Evolutionary conservation across 2,329 filamentous ascomycete species (phyloP).

Genomic region (Cryphonectria carpinicola): DNA sequence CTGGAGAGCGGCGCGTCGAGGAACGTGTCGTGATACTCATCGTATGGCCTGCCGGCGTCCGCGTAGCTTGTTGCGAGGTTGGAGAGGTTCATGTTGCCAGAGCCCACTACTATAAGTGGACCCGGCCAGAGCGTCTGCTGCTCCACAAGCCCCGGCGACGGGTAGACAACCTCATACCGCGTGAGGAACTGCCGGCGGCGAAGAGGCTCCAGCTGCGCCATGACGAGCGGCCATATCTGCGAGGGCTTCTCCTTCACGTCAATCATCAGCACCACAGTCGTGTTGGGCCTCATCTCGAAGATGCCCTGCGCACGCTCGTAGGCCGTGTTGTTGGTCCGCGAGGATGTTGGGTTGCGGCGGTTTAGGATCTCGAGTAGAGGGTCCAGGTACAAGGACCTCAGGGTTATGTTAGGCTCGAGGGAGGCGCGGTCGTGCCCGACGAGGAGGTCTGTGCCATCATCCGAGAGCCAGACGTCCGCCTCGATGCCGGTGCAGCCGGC

Average conservation of each 20-base stretch:
- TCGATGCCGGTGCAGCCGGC: conserved; percentile 67
- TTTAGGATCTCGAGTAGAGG: conserved; percentile 64
- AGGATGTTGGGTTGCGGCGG: conserved; percentile 46
- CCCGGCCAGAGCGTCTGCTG: conserved; percentile 48
- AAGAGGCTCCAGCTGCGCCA: conserved; percentile 62
- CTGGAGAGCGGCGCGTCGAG: conserved; percentile 65
- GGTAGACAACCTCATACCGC: conserved; percentile 49
- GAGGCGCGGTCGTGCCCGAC: conserved; percentile 65
- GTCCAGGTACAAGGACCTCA: conserved; percentile 65
- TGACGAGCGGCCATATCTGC: conserved; percentile 45
- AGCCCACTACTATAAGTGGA: conserved; percentile 70
- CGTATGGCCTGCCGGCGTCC: background rate
- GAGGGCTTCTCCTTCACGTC: conserved; percentile 72
- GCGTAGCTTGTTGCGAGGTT: conserved; percentile 6
- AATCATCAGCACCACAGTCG: conserved; percentile 60
- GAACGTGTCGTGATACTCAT: conserved; percentile 54
- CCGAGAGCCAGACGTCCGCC: conserved; percentile 69
- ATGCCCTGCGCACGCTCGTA: conserved; percentile 58
- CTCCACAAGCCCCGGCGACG: conserved; percentile 23
- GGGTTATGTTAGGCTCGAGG: conserved; percentile 55
- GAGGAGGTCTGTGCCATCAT: conserved; percentile 52
- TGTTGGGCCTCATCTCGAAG: conserved; percentile 42
- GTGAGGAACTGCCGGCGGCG: conserved; percentile 61
- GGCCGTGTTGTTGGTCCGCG: conserved; percentile 29
- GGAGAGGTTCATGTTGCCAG: conserved; percentile 50